Evolutionary conservation across 768 basidiomycete species (phyloP).

Genomic region (Gelatoporia subvermispora): DNA sequence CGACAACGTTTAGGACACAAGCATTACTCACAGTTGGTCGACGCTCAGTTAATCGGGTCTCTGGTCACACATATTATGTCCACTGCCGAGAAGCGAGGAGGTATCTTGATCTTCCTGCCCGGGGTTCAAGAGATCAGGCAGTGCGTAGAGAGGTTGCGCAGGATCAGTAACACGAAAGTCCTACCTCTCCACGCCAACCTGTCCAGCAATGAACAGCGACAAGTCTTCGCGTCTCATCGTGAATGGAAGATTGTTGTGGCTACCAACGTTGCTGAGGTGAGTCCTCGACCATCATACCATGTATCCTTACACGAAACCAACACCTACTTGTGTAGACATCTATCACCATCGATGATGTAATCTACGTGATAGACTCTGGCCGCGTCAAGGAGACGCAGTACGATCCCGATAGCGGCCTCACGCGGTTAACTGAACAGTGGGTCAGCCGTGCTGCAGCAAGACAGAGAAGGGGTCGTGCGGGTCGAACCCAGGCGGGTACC

Average conservation of each 20-base stretch:
- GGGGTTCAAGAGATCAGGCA: slow-evolving; percentile 85
- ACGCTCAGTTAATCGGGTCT: slow-evolving; percentile 54
- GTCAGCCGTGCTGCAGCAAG: slow-evolving; percentile 72
- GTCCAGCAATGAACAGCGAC: slow-evolving; percentile 76
- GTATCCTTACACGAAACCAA: background rate
- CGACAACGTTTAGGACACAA: background rate
- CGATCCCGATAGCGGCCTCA: slow-evolving; percentile 67
- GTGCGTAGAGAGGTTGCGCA: slow-evolving; percentile 58
- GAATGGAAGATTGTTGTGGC: slow-evolving; percentile 83
- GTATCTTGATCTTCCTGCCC: slow-evolving; percentile 84
- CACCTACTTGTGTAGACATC: slow-evolving; percentile 52
- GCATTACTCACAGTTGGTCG: background rate
- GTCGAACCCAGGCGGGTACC: slow-evolving; percentile 73
- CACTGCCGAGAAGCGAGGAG: slow-evolving; percentile 46
- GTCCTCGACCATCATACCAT: slow-evolving; percentile 12
- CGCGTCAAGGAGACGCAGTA: slow-evolving; percentile 81
- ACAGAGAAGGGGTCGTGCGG: slow-evolving; percentile 87
- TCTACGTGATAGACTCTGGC: slow-evolving; percentile 81
- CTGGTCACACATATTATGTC: slow-evolving; percentile 60
- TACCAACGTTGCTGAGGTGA: slow-evolving; percentile 88
- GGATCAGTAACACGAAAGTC: slow-evolving; percentile 34
- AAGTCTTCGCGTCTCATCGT: slow-evolving; percentile 60
- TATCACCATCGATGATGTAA: slow-evolving; percentile 85
- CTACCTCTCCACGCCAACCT: slow-evolving; percentile 89
- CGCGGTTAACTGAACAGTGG: slow-evolving; percentile 75